These are phyloP conservation scores for Phlyctochytrium planicorne DNA, from an alignment of 192 early-diverging fungal genomes.

Conservation along the genomic window DNA sequence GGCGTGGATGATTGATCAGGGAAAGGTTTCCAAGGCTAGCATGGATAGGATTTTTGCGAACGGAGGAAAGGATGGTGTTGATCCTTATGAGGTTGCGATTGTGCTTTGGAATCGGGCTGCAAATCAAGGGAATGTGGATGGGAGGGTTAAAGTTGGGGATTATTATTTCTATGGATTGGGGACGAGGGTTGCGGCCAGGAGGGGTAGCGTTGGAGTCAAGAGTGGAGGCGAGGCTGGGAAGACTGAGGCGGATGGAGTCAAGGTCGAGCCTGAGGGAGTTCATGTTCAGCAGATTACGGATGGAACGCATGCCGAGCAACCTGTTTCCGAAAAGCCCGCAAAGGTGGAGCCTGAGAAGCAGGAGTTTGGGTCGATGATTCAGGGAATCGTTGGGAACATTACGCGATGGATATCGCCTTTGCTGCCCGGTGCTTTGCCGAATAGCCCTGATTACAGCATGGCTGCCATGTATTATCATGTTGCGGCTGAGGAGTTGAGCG, in stretches of 20 bases:
- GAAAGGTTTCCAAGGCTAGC: conserved; percentile 9
- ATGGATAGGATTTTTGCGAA: not conserved
- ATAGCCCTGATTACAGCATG: conserved; percentile 56
- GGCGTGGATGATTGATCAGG: conserved; percentile 82
- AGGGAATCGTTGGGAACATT: conserved; percentile 4
- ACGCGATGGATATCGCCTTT: not conserved
- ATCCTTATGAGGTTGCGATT: conserved; percentile 64
- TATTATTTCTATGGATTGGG: conserved; percentile 88
- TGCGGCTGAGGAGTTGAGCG: conserved; percentile 75
- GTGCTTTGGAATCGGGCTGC: conserved; percentile 93
- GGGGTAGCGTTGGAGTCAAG: not conserved
- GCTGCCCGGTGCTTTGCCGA: conserved; percentile 1
- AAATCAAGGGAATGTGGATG: conserved; percentile 87
- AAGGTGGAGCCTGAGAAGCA: not conserved
- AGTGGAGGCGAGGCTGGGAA: conserved; percentile 7
- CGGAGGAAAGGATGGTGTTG: conserved; percentile 23
- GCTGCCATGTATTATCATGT: conserved; percentile 83
- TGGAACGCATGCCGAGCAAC: not conserved
- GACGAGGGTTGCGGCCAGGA: conserved; percentile 20
- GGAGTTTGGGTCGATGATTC: not conserved
- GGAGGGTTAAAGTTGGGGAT: conserved; percentile 90
- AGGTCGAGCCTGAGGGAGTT: not conserved
- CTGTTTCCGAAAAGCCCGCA: not conserved
- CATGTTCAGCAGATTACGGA: conserved; percentile 12
- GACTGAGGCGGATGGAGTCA: conserved; percentile 15